These are phyloP conservation scores for Saturnispora sanitii DNA, from an alignment of 805 yeast genomes.

Conservation along the genomic window DNA sequence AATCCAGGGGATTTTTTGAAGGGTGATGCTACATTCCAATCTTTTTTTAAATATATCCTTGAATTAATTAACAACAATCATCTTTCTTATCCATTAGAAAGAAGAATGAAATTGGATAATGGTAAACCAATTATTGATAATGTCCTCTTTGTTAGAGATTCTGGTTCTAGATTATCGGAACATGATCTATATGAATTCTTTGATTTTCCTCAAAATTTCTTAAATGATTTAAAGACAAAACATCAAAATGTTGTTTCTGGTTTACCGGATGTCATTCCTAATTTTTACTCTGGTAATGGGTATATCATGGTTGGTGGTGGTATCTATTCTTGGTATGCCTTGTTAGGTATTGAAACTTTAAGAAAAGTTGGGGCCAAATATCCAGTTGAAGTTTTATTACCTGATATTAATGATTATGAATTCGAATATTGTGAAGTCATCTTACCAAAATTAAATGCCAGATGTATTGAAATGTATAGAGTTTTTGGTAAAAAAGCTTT, in stretches of 20 bases:
- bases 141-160: constrained; percentile 22
- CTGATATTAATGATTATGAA: constrained; percentile 60
- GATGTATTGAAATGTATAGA: constrained; percentile 56
- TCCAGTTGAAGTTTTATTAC: constrained; percentile 79
- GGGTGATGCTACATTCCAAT: constrained; percentile 27
- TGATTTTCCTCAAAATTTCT: constrained; percentile 24
- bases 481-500: constrained; percentile 48
- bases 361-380: constrained; percentile 56
- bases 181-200: constrained; percentile 19
- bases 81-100: constrained; percentile 24
- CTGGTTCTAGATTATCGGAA: constrained; percentile 22
- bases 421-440: constrained; percentile 56
- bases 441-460: constrained; percentile 52
- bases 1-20: constrained; percentile 22
- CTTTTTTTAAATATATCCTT: constrained; percentile 24
- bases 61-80: constrained; percentile 23
- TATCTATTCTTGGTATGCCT: constrained; percentile 59
- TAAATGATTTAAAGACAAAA: constrained; percentile 26
- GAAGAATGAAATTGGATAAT: constrained; percentile 23
- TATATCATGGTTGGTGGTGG: constrained; percentile 77
- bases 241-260: constrained; percentile 24
- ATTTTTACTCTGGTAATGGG: constrained; percentile 33
- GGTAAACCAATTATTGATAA: constrained; percentile 28
- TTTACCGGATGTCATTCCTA: constrained; percentile 22
- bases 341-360: constrained; percentile 53